Base-by-base conservation (phyloP, 2,329 filamentous ascomycete genomes). In the Ceratocystis albifundus region DNA sequence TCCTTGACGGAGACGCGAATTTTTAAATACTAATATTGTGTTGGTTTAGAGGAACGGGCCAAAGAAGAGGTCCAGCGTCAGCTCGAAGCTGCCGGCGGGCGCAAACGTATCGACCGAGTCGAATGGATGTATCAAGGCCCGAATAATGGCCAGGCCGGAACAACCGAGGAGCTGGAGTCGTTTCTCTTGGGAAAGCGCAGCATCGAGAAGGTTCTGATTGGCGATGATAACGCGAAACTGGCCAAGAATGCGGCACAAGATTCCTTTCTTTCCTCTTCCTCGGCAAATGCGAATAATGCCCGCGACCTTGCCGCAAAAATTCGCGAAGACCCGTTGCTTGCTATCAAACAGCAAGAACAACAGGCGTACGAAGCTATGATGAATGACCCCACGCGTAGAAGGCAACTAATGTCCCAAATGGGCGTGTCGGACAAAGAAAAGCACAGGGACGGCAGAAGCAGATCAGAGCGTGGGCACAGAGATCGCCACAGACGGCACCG, bases 121-220 rank as follows among this genome's bases (percentile, higher is more conserved):
- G 94, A 97, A 72, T 99, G 94, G 90, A 96, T 99, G 90, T 99
- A 99, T 76, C 85, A 88, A 71, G 93, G 93, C 0, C 91, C 94
- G 6, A 88, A 87, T 62, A 80, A 84, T 72, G 89, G 90, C 45
- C 87, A 89, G 72, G 79, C 80, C n/a, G 88, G 88, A 36, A 89
- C 84, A 48, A 84, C 83, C 3, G 93, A 96, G 75, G 94, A 97
- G 76, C 91, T 90, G 77, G 94, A 99, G 73, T 90, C 89, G 3
- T 99, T 96, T 74, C 77, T 99, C 0, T 80, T 99, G 15, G 94
- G 94, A 64, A 97, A 96, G 79, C 83, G 94, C 67, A 84, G 92
- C 67, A 93, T 99, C 74, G 93, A 97, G 78, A 86, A 87, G 12
- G 74, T 85, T 44, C 80, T 99, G 65, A 84, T 94, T 74, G 89